Evolutionary conservation across 371 early-diverging fungal species (phyloP).

Genomic region (Gilbertella persicaria): DNA sequence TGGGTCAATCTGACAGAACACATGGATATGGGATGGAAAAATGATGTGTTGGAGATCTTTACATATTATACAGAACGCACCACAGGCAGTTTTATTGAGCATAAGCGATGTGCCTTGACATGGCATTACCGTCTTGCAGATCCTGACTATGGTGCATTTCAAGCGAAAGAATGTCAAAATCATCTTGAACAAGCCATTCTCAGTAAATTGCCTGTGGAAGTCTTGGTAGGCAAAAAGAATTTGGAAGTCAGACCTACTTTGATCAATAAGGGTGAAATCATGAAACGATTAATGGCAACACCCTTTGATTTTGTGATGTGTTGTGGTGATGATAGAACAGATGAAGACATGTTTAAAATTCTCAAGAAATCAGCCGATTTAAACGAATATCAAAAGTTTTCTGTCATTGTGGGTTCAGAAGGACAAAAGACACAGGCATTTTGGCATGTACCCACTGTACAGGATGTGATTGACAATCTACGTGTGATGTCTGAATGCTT

Average conservation of each 20-base stretch:
- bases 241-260: conserved; percentile 86
- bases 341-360: conserved; percentile 91
- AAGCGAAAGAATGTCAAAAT: conserved; percentile 91
- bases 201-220: conserved; percentile 91
- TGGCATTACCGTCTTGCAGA: conserved; percentile 94
- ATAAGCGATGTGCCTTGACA: conserved; percentile 80
- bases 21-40: conserved; percentile 86
- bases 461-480: conserved; percentile 48
- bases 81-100: conserved; percentile 82
- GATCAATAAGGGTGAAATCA: conserved; percentile 92
- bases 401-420: conserved; percentile 73
- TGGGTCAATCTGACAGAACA: conserved; percentile 84
- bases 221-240: conserved; percentile 95
- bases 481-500: conserved; percentile 10
- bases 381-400: conserved; percentile 51
- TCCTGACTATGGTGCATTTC: conserved; percentile 80
- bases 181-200: conserved; percentile 86
- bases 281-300: conserved; percentile 73
- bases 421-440: conserved; percentile 78
- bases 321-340: conserved; percentile 93
- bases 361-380: conserved; percentile 44
- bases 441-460: conserved; percentile 71
- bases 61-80: conserved; percentile 90
- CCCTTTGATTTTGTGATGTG: conserved; percentile 85
- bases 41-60: conserved; percentile 84